Evolutionary conservation across 768 basidiomycete species (phyloP).

Genomic region (Termitomyces eurrhizus): DNA sequence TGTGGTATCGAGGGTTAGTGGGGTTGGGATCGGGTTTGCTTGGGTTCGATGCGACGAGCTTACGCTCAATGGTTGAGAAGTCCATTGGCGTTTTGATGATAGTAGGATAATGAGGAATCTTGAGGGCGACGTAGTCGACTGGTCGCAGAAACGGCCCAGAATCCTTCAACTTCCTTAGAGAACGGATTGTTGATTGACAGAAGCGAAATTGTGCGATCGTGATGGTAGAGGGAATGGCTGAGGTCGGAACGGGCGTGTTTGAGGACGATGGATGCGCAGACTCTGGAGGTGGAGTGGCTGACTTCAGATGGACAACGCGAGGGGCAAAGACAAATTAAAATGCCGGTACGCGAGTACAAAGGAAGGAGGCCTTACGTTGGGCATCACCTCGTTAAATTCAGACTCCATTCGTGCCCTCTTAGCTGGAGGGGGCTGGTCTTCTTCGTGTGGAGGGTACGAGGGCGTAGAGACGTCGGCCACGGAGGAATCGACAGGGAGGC

Average conservation of each 20-base stretch:
- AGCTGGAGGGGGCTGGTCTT: slow-evolving; percentile 71
- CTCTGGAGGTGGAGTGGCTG: slow-evolving; percentile 69
- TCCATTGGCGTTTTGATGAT: slow-evolving; percentile 95
- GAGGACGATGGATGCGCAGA: slow-evolving; percentile 39
- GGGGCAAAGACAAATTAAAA: slow-evolving; percentile 41
- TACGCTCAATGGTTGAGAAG: slow-evolving; percentile 86
- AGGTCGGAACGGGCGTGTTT: slow-evolving; percentile 32
- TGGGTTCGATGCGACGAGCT: slow-evolving; percentile 77
- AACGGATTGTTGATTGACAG: slow-evolving; percentile 70
- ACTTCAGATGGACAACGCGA: slow-evolving; percentile 44
- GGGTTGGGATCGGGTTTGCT: slow-evolving; percentile 68
- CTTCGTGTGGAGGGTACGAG: slow-evolving; percentile 42
- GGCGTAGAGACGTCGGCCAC: slow-evolving; percentile 32
- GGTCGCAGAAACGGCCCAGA: slow-evolving; percentile 78
- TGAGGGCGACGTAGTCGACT: slow-evolving; percentile 82
- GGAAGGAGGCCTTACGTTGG: slow-evolving; percentile 54
- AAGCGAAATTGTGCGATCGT: slow-evolving; percentile 75
- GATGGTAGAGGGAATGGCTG: slow-evolving; percentile 40
- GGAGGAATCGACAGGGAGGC: slow-evolving; percentile 34
- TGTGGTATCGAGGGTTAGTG: slow-evolving; percentile 71
- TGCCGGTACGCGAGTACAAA: slow-evolving; percentile 49
- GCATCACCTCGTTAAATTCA: slow-evolving; percentile 72
- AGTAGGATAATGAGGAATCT: slow-evolving; percentile 82
- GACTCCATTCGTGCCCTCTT: slow-evolving; percentile 77
- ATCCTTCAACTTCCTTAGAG: slow-evolving; percentile 85